Conservation (phyloP, 2,329 filamentous ascomycete species). For the Cadophora malorum region DNA sequence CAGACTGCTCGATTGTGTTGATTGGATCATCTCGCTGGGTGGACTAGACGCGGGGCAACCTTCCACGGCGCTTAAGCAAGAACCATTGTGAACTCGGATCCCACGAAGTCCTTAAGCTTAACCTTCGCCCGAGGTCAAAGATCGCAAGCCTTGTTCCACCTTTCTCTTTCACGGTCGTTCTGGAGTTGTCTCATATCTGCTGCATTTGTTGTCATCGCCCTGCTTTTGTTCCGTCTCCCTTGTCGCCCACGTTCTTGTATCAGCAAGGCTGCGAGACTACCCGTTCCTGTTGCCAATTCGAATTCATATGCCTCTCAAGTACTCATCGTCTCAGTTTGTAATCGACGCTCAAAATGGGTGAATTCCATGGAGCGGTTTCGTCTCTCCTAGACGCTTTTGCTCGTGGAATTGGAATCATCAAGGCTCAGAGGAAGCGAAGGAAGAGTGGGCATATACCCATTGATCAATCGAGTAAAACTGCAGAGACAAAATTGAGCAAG, state of each 20-base stretch:
- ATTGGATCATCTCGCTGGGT: constrained; percentile 11
- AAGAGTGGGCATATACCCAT: constrained; percentile 38
- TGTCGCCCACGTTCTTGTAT: not conserved
- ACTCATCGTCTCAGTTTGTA: constrained; percentile 10
- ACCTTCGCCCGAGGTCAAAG: constrained; percentile 15
- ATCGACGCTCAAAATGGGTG: constrained; percentile 44
- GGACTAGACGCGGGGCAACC: constrained; percentile 14
- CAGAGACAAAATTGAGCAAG: constrained; percentile 50
- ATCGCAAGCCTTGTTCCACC: constrained; percentile 5
- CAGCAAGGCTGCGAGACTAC: constrained; percentile 22
- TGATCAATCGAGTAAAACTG: constrained; percentile 46
- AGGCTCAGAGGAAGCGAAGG: constrained; percentile 48
- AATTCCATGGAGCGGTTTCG: constrained; percentile 53
- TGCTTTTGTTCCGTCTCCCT: not conserved
- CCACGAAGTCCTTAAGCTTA: not conserved
- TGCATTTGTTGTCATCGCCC: constrained; percentile 17
- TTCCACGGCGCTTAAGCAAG: constrained; percentile 25
- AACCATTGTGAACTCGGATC: constrained; percentile 21
- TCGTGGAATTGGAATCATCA: constrained; percentile 43
- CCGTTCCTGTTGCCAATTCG: not conserved
- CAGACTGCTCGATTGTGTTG: constrained; percentile 17
- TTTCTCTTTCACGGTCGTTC: constrained; percentile 19
- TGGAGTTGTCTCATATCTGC: constrained; percentile 4
- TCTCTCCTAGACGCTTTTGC: constrained; percentile 56
- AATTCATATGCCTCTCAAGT: constrained; percentile 15